Percentiles rank a stretch among this genome's conserved stretches.
Evolutionary conservation across 805 yeast genomes (phyloP).

Genomic region (Cyberlindnera mississippiensis): DNA sequence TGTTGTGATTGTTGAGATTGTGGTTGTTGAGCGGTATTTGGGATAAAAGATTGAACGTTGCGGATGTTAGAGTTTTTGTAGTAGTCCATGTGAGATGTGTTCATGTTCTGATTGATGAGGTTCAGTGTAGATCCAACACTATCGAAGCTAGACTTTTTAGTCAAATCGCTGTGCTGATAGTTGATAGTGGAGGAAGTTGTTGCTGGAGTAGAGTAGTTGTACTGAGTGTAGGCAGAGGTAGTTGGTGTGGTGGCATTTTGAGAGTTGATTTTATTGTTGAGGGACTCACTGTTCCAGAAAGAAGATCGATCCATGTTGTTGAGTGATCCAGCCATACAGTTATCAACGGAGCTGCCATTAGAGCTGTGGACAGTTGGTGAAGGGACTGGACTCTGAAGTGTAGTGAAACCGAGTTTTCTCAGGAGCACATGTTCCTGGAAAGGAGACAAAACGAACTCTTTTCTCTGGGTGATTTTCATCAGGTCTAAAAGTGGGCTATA

Average conservation of each 20-base stretch:
- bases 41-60: conserved; percentile 11
- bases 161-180: neutral
- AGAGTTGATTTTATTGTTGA: neutral
- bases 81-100: neutral
- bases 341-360: neutral
- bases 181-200: neutral
- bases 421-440: conserved; percentile 2
- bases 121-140: neutral
- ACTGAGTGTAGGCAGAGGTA: neutral
- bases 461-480: neutral
- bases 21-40: conserved; percentile 1
- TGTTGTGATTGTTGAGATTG: neutral
- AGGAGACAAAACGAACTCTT: neutral
- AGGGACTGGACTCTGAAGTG: neutral
- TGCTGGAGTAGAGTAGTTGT: neutral
- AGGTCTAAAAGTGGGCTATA: conserved; percentile 19
- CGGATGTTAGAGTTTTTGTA: conserved; percentile 11
- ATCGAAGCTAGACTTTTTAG: conserved; percentile 1
- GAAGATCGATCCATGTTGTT: neutral
- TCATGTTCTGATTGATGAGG: neutral
- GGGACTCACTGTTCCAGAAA: neutral
- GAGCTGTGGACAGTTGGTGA: conserved; percentile 4
- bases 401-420: conserved; percentile 1
- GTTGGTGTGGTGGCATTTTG: conserved; percentile 1
- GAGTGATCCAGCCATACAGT: neutral